Evolutionary conservation across 208 protist genomes (phyloP).

Genomic region (Leishmania martiniquensis): DNA sequence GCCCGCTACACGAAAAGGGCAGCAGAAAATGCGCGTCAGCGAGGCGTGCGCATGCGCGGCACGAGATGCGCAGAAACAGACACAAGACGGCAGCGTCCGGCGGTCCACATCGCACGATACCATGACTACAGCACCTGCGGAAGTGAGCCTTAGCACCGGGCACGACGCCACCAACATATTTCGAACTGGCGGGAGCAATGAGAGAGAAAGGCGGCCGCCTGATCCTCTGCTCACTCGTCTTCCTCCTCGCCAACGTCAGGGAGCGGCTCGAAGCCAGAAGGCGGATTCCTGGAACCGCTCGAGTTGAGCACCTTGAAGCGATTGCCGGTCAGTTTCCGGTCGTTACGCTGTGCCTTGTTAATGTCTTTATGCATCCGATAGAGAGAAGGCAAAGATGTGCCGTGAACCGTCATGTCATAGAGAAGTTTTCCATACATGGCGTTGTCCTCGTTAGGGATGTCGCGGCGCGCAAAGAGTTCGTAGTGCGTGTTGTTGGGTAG

Average conservation of each 20-base stretch:
- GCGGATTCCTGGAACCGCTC: constrained; percentile 81
- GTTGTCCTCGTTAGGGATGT: constrained; percentile 91
- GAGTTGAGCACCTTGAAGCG: constrained; percentile 83
- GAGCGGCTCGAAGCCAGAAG: constrained; percentile 82
- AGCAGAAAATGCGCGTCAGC: background rate
- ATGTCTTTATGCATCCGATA: constrained; percentile 94
- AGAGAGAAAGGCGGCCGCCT: background rate
- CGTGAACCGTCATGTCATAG: constrained; percentile 88
- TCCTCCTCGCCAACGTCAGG: constrained; percentile 79
- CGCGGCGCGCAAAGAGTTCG: constrained; percentile 86
- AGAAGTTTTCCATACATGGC: constrained; percentile 92
- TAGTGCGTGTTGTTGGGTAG: constrained; percentile 92
- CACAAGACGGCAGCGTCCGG: background rate
- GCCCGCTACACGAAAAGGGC: background rate
- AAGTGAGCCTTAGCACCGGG: background rate
- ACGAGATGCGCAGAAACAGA: background rate
- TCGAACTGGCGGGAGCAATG: background rate
- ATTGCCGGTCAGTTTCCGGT: constrained; percentile 88
- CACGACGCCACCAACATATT: background rate
- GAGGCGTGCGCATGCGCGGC: background rate
- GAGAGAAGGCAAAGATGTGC: constrained; percentile 80
- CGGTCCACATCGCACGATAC: background rate
- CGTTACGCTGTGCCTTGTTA: constrained; percentile 91
- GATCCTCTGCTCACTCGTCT: constrained; percentile 53
- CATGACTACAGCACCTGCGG: background rate